These are phyloP conservation scores for Penicillium brasilianum DNA, from an alignment of 2,329 filamentous ascomycete species.

Conservation along the genomic window DNA sequence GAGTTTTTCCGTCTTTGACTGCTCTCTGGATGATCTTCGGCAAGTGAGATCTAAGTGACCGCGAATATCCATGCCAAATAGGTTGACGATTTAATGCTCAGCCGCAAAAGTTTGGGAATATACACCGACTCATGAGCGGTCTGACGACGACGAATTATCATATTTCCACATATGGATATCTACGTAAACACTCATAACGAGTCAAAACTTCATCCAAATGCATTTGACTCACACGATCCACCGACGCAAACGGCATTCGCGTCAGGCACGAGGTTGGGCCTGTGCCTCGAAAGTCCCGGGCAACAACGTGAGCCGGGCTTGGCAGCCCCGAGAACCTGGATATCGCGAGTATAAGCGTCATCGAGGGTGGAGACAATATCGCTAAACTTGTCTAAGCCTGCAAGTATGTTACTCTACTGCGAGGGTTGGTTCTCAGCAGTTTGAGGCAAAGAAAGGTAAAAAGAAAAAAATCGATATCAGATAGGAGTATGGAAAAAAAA, in stretches of 20 bases:
- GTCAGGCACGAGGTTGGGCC: not conserved
- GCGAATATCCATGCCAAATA: no score
- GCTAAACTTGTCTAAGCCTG: not conserved
- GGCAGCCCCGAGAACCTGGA: constrained; percentile 25
- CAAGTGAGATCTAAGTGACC: no score
- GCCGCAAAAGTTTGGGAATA: no score
- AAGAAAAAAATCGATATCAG: constrained; percentile 15
- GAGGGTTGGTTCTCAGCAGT: no score
- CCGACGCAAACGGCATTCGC: not conserved
- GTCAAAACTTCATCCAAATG: not conserved
- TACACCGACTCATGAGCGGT: no score
- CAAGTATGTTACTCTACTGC: no score
- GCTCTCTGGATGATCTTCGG: no score
- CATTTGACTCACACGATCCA: not conserved
- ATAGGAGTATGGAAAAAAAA: not conserved
- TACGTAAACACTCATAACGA: not conserved
- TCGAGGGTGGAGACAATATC: constrained; percentile 12
- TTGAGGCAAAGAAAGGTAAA: no score
- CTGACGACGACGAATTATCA: no score
- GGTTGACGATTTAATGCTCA: no score
- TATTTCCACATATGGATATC: no score
- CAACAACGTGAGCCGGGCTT: constrained; percentile 13
- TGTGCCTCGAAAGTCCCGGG: not conserved
- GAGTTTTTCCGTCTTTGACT: no score
- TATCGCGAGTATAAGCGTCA: constrained; percentile 26